These are phyloP conservation scores for Gastrolobium bilobum DNA, from an alignment of 306 rosid species.

Conservation along the genomic window DNA sequence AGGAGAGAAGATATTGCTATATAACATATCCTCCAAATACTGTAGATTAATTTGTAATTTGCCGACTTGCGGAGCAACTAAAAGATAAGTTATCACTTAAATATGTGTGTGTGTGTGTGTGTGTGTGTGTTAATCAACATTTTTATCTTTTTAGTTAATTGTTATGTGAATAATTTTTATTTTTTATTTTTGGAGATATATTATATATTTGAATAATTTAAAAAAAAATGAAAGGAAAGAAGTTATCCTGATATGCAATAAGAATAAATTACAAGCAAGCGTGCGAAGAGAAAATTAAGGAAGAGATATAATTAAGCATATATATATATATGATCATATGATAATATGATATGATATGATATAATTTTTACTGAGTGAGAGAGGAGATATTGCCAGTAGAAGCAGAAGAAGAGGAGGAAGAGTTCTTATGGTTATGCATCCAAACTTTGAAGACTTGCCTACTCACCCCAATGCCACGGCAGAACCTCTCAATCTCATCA, in stretches of 20 bases:
- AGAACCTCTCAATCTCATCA: conserved; percentile 80
- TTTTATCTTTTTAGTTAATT: neutral
- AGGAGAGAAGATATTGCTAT: neutral
- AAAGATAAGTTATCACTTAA: too few relatives aligned
- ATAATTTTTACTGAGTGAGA: conserved; percentile 66
- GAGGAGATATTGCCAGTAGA: conserved; percentile 71
- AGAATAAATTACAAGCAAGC: conserved; percentile 40
- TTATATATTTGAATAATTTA: neutral
- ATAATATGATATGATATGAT: neutral
- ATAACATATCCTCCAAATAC: too few relatives aligned
- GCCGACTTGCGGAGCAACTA: neutral
- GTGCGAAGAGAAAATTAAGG: too few relatives aligned
- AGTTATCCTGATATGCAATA: neutral
- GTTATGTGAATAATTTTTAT: neutral
- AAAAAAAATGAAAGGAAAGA: neutral
- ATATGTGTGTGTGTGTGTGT: too few relatives aligned
- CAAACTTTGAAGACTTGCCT: conserved; percentile 88
- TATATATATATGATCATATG: too few relatives aligned
- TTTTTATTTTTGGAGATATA: too few relatives aligned
- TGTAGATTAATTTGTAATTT: too few relatives aligned
- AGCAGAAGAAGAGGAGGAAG: conserved; percentile 34
- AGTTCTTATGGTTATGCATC: conserved; percentile 93
- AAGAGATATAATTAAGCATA: neutral
- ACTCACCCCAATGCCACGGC: conserved; percentile 70
- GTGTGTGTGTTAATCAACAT: neutral